Percentiles rank a stretch among this genome's conserved stretches.
Evolutionary conservation across 2,329 filamentous ascomycete species (phyloP).

Genomic region (Fusarium haematococcum): DNA sequence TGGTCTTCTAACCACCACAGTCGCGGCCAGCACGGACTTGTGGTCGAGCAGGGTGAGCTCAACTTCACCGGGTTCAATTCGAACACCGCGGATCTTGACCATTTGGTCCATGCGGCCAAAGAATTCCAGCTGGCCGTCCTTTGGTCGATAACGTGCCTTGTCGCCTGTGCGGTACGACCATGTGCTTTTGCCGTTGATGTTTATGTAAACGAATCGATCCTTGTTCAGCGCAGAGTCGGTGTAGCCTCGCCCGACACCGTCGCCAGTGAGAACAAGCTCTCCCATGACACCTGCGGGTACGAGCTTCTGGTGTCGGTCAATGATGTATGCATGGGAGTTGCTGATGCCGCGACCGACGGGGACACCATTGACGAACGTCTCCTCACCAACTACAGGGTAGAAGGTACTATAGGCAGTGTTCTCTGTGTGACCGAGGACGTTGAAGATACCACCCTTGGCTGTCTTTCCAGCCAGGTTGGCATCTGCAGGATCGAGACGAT

Average conservation of each 20-base stretch:
- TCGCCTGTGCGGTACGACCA: constrained; percentile 41
- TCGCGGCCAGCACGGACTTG: not conserved
- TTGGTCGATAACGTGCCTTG: constrained; percentile 20
- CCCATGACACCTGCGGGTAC: constrained; percentile 39
- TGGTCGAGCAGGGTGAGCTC: not conserved
- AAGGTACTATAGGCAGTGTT: constrained; percentile 31
- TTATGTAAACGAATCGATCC: constrained; percentile 26
- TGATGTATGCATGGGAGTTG: constrained; percentile 38
- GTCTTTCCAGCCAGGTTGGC: not conserved
- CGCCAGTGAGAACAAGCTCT: constrained; percentile 42
- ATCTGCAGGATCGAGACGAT: constrained; percentile 25
- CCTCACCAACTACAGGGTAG: not conserved
- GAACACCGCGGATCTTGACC: constrained; percentile 43
- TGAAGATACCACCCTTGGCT: not conserved
- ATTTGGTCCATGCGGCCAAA: constrained; percentile 41
- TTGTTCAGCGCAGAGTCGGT: not conserved
- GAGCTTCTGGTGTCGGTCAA: constrained; percentile 29
- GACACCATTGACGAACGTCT: constrained; percentile 31
- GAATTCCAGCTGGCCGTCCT: constrained; percentile 38
- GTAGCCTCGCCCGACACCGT: constrained; percentile 16
- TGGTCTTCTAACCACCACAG: constrained; percentile 1
- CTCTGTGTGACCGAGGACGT: constrained; percentile 6
- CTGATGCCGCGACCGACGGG: constrained; percentile 36
- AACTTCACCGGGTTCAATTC: constrained; percentile 34
- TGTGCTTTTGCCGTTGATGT: not conserved